Conservation (phyloP, 768 basidiomycete species). For the Suillus placidus region DNA sequence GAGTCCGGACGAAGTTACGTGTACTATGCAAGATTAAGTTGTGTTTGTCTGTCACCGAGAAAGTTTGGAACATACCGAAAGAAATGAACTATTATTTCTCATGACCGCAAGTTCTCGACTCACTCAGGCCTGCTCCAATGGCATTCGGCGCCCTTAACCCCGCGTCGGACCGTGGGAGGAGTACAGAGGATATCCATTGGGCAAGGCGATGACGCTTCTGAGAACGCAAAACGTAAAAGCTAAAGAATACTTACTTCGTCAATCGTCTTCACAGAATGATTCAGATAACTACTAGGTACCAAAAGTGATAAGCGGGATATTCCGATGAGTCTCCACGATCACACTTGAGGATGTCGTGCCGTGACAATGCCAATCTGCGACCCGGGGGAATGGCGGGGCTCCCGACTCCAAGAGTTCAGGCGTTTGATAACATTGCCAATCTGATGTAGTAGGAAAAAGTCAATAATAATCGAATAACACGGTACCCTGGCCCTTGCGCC, state of each 20-base stretch:
- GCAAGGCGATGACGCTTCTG: constrained; percentile 2
- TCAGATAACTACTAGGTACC: neutral
- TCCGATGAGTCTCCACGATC: neutral
- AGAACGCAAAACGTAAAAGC: constrained; percentile 9
- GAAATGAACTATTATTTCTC: neutral
- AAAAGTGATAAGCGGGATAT: neutral
- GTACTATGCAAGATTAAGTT: constrained; percentile 6
- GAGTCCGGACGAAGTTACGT: neutral
- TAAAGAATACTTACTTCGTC: constrained; percentile 7
- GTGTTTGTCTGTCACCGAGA: neutral
- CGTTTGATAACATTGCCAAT: neutral
- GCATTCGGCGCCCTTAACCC: constrained; percentile 4
- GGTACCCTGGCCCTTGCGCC: neutral
- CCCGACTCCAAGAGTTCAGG: neutral
- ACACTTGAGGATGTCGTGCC: neutral
- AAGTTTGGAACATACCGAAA: constrained; percentile 1
- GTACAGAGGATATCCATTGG: neutral
- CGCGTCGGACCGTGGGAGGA: constrained; percentile 1
- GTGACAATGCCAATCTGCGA: neutral
- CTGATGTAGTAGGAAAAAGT: too few species aligned
- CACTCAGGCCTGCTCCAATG: neutral
- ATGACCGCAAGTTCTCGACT: neutral
- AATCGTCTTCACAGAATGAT: neutral
- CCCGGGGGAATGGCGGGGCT: too few species aligned
- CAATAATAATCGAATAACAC: too few species aligned